Evolutionary conservation across 805 yeast genomes (phyloP).

Genomic region (Zygotorulaspora florentina): DNA sequence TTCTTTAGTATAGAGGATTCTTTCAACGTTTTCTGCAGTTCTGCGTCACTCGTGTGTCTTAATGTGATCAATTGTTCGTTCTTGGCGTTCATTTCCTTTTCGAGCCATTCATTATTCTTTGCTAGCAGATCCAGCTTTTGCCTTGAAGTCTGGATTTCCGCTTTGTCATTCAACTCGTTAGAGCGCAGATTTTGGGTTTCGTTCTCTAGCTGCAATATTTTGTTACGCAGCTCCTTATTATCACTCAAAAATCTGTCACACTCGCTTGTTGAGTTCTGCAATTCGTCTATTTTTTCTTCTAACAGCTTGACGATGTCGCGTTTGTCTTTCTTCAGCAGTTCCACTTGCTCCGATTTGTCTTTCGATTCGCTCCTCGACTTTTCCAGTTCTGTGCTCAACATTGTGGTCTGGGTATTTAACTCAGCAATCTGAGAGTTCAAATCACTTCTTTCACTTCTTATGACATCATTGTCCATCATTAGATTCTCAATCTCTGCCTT

Average conservation of each 20-base stretch:
- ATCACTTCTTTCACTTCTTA: constrained; percentile 20
- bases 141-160: constrained; percentile 37
- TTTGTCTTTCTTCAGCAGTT: constrained; percentile 21
- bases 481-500: constrained; percentile 29
- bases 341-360: constrained; percentile 13
- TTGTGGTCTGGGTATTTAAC: constrained; percentile 15
- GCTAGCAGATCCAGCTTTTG: constrained; percentile 34
- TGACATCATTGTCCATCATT: constrained; percentile 20
- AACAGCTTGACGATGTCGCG: constrained; percentile 24
- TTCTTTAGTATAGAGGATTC: constrained; percentile 21
- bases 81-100: constrained; percentile 9
- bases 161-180: constrained; percentile 27
- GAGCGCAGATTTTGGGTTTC: constrained; percentile 34
- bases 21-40: constrained; percentile 61
- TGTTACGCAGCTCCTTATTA: constrained; percentile 40
- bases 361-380: constrained; percentile 7
- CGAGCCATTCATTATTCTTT: constrained; percentile 34
- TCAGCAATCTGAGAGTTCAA: constrained; percentile 21
- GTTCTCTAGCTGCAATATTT: constrained; percentile 38
- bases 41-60: constrained; percentile 41
- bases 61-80: constrained; percentile 10
- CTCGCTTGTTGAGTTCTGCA: constrained; percentile 23
- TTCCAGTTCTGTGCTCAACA: constrained; percentile 9
- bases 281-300: constrained; percentile 30
- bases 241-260: constrained; percentile 15